Base-by-base conservation (phyloP, 331 rosid genomes). In the Cydonia oblonga region DNA sequence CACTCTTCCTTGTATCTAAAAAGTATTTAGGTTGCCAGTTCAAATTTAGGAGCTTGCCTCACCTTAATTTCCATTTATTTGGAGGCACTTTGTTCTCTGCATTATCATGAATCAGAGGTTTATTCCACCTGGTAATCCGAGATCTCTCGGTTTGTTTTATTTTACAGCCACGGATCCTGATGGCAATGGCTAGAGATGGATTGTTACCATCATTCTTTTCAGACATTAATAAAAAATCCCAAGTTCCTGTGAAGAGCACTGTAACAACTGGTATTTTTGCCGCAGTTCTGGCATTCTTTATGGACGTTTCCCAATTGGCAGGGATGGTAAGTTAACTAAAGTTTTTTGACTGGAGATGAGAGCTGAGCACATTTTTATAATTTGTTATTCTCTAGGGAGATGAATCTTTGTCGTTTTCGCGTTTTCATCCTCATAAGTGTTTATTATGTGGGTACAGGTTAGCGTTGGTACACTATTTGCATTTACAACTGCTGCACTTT, bases 141-240 rank as follows among this genome's bases (percentile, higher is more conserved):
- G 63, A 40, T 44, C 9, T 46, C 70, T 60, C 25, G 73, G 66
- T 33, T 15, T 42, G 1, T 42, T 38, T 69, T 56, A 76, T 83
- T 75, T 71, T 75, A 49, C 84, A 86, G 91, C 89, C 95, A 30
- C 82, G 95, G 46, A 83, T 85, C 64, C 76, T 89, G 72, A 86
- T 89, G 95, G 91, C 95, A 52, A 89, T 89, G 95, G 88, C 95
- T 40, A 86, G 95, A 76, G 95, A 89, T 83, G 91, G 95, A 61
- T 74, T 89, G 78, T 53, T 89, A 75, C 95, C 95, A 12, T 73
- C 88, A 26, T 89, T 89, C 76, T 89, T 86, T 76, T 81, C 88
- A 18, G 86, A 86, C 75, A 83, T 89, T 64, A 76, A 78, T 69
- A 80, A 72, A 59, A 58, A 62, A 68, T 81, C 91, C 30, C 88